These are phyloP conservation scores for Amoebophrya sp. DNA, from an alignment of 169 alveolate species.

Conservation along the genomic window DNA sequence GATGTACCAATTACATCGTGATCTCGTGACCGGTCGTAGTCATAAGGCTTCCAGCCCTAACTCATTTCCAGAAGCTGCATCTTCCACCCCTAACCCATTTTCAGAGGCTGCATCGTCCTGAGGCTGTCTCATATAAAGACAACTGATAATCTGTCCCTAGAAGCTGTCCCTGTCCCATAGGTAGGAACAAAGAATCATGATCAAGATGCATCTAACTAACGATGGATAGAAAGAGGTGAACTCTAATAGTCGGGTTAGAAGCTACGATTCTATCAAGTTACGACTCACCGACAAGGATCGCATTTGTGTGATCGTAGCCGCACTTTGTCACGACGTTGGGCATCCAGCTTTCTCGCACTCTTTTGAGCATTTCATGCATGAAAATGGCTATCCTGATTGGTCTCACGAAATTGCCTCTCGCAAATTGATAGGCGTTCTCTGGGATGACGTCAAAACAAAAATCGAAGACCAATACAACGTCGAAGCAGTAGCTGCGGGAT, in stretches of 20 bases:
- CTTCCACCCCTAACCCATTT: no score
- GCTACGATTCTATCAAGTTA: not conserved
- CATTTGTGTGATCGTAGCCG: not conserved
- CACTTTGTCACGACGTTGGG: not conserved
- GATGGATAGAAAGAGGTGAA: no score
- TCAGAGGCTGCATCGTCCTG: no score
- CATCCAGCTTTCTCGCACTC: not conserved
- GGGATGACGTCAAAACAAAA: not conserved
- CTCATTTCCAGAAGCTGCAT: no score
- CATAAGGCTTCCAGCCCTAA: no score
- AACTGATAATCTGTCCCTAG: no score
- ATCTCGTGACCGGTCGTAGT: no score
- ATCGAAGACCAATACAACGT: not conserved
- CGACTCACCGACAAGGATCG: constrained; percentile 21
- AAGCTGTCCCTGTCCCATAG: no score
- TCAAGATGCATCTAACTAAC: no score
- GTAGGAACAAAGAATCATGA: no score
- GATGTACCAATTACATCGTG: no score
- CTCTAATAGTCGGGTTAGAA: not conserved
- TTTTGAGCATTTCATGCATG: not conserved
- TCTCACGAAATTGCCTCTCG: not conserved
- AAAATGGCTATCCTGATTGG: not conserved
- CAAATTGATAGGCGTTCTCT: not conserved
- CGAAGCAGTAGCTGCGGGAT: not conserved
- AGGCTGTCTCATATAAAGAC: no score